Percentiles rank a stretch among this genome's conserved stretches.
These are phyloP conservation scores for Guadua angustifolia DNA, from an alignment of 176 grass and related monocot species.

Conservation along the genomic window DNA sequence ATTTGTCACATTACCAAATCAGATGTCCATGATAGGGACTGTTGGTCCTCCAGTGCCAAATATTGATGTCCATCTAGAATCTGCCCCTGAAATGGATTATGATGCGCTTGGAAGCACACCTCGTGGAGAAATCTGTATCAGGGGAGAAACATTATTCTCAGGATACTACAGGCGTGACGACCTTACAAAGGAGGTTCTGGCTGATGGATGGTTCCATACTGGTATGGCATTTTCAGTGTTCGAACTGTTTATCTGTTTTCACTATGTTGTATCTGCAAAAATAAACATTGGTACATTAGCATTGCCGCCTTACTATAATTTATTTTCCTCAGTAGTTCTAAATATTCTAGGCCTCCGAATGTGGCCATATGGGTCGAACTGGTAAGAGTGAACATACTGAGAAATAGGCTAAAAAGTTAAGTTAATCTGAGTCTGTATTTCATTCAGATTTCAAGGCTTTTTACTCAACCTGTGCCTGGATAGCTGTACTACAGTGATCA, in stretches of 20 bases:
- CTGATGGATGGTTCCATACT: slow-evolving; percentile 93
- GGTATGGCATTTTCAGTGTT: slow-evolving; percentile 45
- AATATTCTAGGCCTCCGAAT: slow-evolving; percentile 24
- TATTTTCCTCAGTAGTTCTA: neutral
- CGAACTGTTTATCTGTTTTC: neutral
- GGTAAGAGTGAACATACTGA: neutral
- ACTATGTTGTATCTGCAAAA: slow-evolving; percentile 1
- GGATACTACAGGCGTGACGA: slow-evolving; percentile 85
- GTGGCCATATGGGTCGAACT: neutral
- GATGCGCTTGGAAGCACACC: slow-evolving; percentile 67
- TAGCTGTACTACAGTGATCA: slow-evolving; percentile 17
- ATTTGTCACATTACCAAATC: slow-evolving; percentile 73
- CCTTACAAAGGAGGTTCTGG: slow-evolving; percentile 76
- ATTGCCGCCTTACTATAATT: neutral
- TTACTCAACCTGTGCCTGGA: neutral
- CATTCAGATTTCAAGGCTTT: neutral
- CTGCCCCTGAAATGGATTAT: slow-evolving; percentile 84
- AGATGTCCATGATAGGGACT: slow-evolving; percentile 81
- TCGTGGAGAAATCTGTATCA: slow-evolving; percentile 85
- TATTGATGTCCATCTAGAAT: slow-evolving; percentile 69
- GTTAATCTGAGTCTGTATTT: neutral
- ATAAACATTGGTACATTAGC: slow-evolving; percentile 7
- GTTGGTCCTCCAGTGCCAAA: slow-evolving; percentile 87
- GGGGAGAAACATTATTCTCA: slow-evolving; percentile 75
- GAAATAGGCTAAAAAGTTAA: neutral